Percentiles rank a stretch among this genome's conserved stretches.
Evolutionary conservation across 345 rosid species (phyloP).

Genomic region (Syzygium aqueum): DNA sequence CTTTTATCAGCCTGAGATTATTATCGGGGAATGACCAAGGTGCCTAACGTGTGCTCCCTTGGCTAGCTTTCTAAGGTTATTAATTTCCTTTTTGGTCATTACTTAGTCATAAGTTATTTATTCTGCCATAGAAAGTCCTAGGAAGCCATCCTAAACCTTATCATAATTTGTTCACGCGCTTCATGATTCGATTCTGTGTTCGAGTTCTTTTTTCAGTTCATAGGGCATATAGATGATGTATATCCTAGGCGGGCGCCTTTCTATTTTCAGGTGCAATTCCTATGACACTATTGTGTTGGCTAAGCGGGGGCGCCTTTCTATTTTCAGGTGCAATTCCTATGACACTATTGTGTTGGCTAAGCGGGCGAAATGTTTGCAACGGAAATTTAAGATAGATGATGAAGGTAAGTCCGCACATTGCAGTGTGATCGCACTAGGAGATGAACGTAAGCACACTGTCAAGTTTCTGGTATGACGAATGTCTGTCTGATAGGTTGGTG

Average conservation of each 20-base stretch:
- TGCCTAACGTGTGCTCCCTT: not conserved
- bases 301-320: not conserved
- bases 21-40: not conserved
- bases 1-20: not conserved
- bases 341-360: not conserved
- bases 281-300: not conserved
- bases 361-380: not conserved
- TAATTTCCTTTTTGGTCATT: not conserved
- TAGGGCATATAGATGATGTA: not conserved
- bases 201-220: not conserved
- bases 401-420: not conserved
- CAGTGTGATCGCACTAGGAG: not conserved
- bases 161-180: not conserved
- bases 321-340: not conserved
- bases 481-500: not conserved
- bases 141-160: not conserved
- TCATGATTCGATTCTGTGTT: not conserved
- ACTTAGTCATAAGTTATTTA: not conserved
- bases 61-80: not conserved
- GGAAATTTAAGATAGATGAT: not conserved
- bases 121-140: not conserved
- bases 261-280: not conserved
- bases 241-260: not conserved
- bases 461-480: not conserved
- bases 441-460: not conserved